Conservation (phyloP, 768 basidiomycete genomes). For the Ramaria rubella region DNA sequence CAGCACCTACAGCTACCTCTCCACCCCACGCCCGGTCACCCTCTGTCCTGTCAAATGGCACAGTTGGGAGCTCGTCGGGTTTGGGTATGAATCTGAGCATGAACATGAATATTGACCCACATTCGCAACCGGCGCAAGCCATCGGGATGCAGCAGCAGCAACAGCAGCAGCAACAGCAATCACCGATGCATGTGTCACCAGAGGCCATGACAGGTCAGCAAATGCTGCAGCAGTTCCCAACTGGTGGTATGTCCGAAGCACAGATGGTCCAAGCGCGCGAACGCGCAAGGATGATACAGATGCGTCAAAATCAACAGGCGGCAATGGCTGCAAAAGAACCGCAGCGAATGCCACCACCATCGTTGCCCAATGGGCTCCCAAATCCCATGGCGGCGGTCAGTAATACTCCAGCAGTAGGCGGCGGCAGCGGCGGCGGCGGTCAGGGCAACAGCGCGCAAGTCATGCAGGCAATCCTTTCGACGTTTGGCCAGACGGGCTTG, state of each 20-base stretch:
- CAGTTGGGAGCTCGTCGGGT: constrained; percentile 22
- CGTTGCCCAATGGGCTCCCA: background rate
- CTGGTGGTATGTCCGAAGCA: background rate
- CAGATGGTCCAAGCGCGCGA: constrained; percentile 29
- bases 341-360: background rate
- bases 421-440: background rate
- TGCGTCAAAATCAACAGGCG: constrained; percentile 17
- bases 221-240: background rate
- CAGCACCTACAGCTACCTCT: constrained; percentile 17
- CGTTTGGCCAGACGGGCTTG: constrained; percentile 4
- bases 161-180: background rate
- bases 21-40: constrained; percentile 26
- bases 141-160: background rate
- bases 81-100: background rate
- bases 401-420: background rate
- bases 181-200: constrained; percentile 1
- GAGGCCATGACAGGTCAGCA: constrained; percentile 3
- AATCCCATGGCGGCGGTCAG: background rate
- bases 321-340: background rate
- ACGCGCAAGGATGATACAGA: constrained; percentile 31
- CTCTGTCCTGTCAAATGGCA: constrained; percentile 27
- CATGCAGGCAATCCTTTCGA: background rate
- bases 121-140: background rate
- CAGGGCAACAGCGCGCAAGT: background rate
- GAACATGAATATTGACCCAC: background rate